These are phyloP conservation scores for Penicillium concentricum DNA, from an alignment of 2,329 filamentous ascomycete species.

Conservation along the genomic window DNA sequence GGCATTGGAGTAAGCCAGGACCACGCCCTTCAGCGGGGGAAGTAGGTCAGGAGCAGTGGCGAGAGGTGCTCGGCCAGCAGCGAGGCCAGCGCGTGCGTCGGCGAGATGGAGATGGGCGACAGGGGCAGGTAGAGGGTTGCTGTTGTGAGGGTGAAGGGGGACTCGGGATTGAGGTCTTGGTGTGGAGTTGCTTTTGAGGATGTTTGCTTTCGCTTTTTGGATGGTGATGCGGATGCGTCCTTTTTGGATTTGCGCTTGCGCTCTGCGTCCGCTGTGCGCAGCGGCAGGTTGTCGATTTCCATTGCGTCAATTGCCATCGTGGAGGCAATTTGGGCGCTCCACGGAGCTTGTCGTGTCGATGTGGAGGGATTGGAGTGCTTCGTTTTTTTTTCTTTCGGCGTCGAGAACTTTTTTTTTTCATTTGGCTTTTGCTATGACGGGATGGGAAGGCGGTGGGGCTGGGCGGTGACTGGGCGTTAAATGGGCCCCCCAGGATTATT, in stretches of 20 bases:
- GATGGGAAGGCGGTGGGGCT: conserved; percentile 26
- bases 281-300: conserved; percentile 36
- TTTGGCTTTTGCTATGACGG: conserved; percentile 20
- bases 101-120: conserved; percentile 55
- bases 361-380: conserved; percentile 12
- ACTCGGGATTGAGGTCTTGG: conserved; percentile 43
- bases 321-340: conserved; percentile 24
- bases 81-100: conserved; percentile 55
- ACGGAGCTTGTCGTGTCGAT: conserved; percentile 15
- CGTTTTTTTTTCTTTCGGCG: conserved; percentile 10
- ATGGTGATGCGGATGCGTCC: conserved; percentile 37
- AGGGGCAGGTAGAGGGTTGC: conserved; percentile 69
- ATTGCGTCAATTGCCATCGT: conserved; percentile 42
- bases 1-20: conserved; percentile 54
- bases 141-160: conserved; percentile 76
- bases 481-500: neutral
- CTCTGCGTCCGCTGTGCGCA: conserved; percentile 22
- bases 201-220: conserved; percentile 46
- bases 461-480: conserved; percentile 25
- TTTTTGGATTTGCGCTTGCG: conserved; percentile 49
- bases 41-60: conserved; percentile 63
- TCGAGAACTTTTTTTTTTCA: conserved; percentile 33
- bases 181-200: conserved; percentile 12
- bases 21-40: conserved; percentile 56
- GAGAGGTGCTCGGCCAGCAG: conserved; percentile 62